These are phyloP conservation scores for Geosmithia flava DNA, from an alignment of 2,329 filamentous ascomycete species.

Conservation along the genomic window DNA sequence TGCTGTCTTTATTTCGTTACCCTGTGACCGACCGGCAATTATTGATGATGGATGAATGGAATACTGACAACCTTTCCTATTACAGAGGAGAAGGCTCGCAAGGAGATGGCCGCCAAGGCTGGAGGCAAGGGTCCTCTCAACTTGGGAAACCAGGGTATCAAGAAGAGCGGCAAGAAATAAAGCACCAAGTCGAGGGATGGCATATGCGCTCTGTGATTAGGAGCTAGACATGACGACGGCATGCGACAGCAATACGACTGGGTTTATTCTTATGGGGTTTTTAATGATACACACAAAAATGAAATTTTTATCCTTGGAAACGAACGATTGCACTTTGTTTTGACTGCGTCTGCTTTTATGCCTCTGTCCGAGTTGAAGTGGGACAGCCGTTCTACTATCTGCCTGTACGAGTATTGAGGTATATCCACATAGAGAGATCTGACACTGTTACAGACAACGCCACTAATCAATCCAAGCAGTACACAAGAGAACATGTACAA, in stretches of 20 bases:
- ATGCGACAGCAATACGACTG: neutral
- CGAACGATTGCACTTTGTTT: too few species aligned
- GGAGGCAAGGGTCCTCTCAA: slow-evolving; percentile 83
- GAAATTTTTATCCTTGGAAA: too few species aligned
- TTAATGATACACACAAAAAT: too few species aligned
- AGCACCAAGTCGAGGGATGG: slow-evolving; percentile 1
- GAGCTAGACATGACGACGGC: neutral
- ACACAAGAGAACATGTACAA: too few species aligned
- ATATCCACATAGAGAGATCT: too few species aligned
- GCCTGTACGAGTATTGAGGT: too few species aligned
- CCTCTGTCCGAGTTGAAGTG: too few species aligned
- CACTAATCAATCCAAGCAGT: too few species aligned
- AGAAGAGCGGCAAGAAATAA: slow-evolving; percentile 98
- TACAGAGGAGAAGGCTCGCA: slow-evolving; percentile 70
- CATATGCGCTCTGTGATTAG: neutral
- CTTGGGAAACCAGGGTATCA: slow-evolving; percentile 78
- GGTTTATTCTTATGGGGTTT: neutral
- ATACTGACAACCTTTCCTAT: neutral
- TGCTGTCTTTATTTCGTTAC: too few species aligned
- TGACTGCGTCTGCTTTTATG: too few species aligned
- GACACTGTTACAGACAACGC: too few species aligned
- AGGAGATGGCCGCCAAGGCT: slow-evolving; percentile 71
- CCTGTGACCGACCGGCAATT: neutral
- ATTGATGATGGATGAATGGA: neutral
- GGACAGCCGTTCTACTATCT: too few species aligned